Conservation (phyloP, 2,329 filamentous ascomycete genomes). For the Penicillium olsonii region DNA sequence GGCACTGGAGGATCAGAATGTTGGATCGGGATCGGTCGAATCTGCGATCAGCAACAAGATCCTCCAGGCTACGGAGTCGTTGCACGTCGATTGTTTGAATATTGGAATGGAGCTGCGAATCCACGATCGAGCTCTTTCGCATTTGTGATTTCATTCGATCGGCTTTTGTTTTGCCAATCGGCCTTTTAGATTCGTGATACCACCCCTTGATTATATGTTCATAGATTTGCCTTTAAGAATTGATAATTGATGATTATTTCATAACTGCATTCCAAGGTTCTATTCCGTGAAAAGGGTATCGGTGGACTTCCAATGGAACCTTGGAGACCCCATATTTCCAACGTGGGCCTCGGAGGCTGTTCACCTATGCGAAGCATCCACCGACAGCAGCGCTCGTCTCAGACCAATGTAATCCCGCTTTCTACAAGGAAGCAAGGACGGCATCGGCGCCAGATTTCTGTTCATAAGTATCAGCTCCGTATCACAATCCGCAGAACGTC, state of each 20-base stretch:
- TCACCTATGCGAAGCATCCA: too few relatives aligned
- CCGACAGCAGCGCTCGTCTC: too few relatives aligned
- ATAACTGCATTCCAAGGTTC: background rate
- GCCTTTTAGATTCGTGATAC: constrained; percentile 5
- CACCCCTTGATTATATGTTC: background rate
- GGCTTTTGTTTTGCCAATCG: too few relatives aligned
- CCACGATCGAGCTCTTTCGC: constrained; percentile 23
- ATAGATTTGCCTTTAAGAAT: background rate
- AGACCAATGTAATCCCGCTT: background rate
- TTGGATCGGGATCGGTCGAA: background rate
- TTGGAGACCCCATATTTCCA: too few relatives aligned
- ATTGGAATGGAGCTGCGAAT: constrained; percentile 25
- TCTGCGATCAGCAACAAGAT: constrained; percentile 25
- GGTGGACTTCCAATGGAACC: too few relatives aligned
- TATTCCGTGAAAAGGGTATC: too few relatives aligned
- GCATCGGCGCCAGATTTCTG: constrained; percentile 37
- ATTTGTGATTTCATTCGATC: background rate
- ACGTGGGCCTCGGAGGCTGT: too few relatives aligned
- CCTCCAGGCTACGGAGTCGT: constrained; percentile 24
- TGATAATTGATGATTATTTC: background rate
- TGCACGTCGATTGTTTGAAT: constrained; percentile 23
- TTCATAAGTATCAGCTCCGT: constrained; percentile 1
- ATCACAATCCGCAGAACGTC: fast-evolving
- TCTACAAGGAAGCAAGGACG: constrained; percentile 35
- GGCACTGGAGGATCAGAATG: constrained; percentile 22